Conservation (phyloP, 2,329 filamentous ascomycete genomes). For the Cladosporium cucumerinum region DNA sequence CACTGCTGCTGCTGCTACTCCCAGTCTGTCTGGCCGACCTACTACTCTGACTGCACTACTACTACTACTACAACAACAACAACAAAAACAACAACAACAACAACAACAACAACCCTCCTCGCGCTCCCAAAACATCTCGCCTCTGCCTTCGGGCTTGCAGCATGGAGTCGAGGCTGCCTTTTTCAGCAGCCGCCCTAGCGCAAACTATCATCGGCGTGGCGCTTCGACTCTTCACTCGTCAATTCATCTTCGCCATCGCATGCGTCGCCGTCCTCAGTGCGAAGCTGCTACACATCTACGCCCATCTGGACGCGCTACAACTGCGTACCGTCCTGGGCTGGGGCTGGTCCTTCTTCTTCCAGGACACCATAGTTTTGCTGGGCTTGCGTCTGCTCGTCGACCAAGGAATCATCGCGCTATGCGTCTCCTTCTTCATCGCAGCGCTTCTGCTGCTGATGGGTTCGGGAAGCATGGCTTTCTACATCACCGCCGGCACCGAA, state of each 20-base stretch:
- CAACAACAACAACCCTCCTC: not conserved
- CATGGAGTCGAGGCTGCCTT: slow-evolving; percentile 16
- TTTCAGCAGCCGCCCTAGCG: slow-evolving; percentile 10
- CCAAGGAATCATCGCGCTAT: slow-evolving; percentile 6
- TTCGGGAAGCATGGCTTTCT: slow-evolving; percentile 12
- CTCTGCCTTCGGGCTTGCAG: slow-evolving; percentile 15
- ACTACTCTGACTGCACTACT: too few species aligned
- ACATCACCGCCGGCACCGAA: slow-evolving; percentile 11
- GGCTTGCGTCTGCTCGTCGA: slow-evolving; percentile 7
- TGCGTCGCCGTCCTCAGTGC: slow-evolving; percentile 4
- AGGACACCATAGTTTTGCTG: slow-evolving; percentile 11
- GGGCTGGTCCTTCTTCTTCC: slow-evolving; percentile 17
- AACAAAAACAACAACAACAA: too few species aligned
- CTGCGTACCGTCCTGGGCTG: slow-evolving; percentile 8
- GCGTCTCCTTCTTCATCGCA: slow-evolving; percentile 1
- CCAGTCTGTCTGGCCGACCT: not conserved
- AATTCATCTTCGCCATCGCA: slow-evolving; percentile 14
- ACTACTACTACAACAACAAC: not conserved
- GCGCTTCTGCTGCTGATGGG: slow-evolving; percentile 15
- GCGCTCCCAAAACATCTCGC: not conserved
- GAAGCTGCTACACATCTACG: slow-evolving; percentile 13
- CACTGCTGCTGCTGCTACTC: not conserved
- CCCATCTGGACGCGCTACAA: slow-evolving; percentile 12
- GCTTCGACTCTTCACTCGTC: slow-evolving; percentile 14
- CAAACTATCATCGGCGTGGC: slow-evolving; percentile 15